Percentiles rank a stretch among this genome's conserved stretches.
phyloP scores from a whole-genome alignment of 2,329 filamentous ascomycete species.

The Nectriaceae sp. region DNA sequence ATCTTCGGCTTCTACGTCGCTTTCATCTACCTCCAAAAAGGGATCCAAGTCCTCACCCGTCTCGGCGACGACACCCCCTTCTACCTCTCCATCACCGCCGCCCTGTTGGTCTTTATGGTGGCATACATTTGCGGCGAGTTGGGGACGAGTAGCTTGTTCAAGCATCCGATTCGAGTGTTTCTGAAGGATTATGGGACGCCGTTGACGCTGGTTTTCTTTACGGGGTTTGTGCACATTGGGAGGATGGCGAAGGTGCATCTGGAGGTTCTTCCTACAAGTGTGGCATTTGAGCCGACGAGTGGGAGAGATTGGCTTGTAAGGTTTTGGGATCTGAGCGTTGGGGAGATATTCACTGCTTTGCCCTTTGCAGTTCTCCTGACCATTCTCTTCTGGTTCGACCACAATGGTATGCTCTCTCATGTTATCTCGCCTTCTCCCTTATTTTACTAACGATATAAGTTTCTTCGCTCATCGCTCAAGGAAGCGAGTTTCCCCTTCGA shows the following conservation, averaged over 20 bases:
- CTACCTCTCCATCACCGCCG: conserved; percentile 78
- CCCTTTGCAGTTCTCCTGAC: conserved; percentile 84
- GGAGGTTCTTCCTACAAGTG: conserved; percentile 72
- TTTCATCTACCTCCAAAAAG: conserved; percentile 89
- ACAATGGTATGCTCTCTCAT: conserved; percentile 64
- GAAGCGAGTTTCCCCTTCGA: conserved; percentile 76
- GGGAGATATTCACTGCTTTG: conserved; percentile 80
- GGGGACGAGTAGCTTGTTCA: conserved; percentile 71
- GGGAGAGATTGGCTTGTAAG: conserved; percentile 75
- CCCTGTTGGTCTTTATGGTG: conserved; percentile 75
- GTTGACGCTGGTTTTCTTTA: conserved; percentile 82
- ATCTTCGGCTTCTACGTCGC: conserved; percentile 95
- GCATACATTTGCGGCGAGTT: conserved; percentile 75
- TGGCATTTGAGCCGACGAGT: conserved; percentile 76
- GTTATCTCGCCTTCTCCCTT: background rate
- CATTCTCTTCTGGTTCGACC: conserved; percentile 86
- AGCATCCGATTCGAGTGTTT: conserved; percentile 75
- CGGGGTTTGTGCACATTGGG: conserved; percentile 84
- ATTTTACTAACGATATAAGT: conserved; percentile 50
- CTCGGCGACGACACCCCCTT: conserved; percentile 69
- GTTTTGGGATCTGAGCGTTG: conserved; percentile 76
- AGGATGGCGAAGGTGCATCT: conserved; percentile 74
- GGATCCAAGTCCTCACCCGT: conserved; percentile 78
- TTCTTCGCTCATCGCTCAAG: conserved; percentile 80
- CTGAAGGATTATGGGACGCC: conserved; percentile 90